A percentile compares a stretch with the other conserved stretches of the same genome.
Conservation (phyloP, 2,329 filamentous ascomycete genomes). For the Penicillium freii region DNA sequence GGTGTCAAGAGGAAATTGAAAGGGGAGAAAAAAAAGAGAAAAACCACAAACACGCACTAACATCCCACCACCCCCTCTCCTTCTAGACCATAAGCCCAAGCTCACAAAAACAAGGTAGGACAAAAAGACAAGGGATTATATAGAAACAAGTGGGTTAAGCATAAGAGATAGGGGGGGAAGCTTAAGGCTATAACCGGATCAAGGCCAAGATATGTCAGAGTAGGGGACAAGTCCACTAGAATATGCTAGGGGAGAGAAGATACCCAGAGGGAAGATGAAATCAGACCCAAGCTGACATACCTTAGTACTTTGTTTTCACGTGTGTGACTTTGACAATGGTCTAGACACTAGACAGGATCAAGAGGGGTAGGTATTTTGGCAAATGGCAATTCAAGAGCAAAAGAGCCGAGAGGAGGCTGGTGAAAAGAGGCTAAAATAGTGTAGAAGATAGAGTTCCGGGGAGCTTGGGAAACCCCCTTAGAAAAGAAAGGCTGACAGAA, state of each 20-base stretch:
- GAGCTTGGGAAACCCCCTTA: background rate
- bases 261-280: background rate
- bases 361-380: background rate
- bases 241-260: too few species aligned
- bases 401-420: background rate
- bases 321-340: background rate
- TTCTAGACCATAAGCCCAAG: background rate
- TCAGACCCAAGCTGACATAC: background rate
- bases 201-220: background rate
- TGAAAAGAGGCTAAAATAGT: background rate
- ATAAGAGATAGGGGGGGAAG: background rate
- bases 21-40: background rate
- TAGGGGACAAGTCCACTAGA: background rate
- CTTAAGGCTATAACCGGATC: background rate
- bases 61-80: background rate
- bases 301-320: background rate
- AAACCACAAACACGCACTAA: background rate
- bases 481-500: too few species aligned
- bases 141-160: background rate
- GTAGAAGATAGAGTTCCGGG: background rate
- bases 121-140: background rate
- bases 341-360: background rate
- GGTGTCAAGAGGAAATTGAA: background rate
- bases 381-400: background rate
- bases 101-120: background rate